These are phyloP conservation scores for Microthlaspi erraticum DNA, from an alignment of 345 rosid species.

Conservation along the genomic window DNA sequence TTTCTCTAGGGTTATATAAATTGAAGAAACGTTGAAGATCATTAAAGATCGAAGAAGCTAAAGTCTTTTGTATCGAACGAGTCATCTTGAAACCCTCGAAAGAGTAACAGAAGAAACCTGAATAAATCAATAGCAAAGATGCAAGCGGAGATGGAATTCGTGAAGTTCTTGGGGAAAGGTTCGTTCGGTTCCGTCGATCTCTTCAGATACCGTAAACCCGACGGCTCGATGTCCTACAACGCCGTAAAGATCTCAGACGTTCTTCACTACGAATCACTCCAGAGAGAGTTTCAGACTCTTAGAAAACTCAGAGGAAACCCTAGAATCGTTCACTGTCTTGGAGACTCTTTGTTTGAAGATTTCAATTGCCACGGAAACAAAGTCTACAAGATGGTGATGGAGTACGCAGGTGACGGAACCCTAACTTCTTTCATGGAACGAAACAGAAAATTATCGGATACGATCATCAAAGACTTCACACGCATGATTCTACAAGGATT, in stretches of 20 bases:
- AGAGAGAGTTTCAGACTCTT: slow-evolving; percentile 33
- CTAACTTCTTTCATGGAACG: slow-evolving; percentile 17
- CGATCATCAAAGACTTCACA: slow-evolving; percentile 29
- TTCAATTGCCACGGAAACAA: not conserved
- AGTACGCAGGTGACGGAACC: slow-evolving; percentile 32
- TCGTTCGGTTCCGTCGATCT: no score
- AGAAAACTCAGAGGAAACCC: slow-evolving; percentile 22
- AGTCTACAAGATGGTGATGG: slow-evolving; percentile 37
- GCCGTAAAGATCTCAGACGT: slow-evolving; percentile 1
- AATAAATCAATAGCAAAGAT: no score
- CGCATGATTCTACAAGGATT: slow-evolving; percentile 26
- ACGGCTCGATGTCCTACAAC: no score
- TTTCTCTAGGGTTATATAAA: slow-evolving; percentile 10
- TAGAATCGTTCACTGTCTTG: not conserved
- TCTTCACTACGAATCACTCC: slow-evolving; percentile 6
- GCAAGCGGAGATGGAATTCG: no score
- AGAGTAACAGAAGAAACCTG: no score
- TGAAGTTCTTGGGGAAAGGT: no score
- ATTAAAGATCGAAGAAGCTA: slow-evolving; percentile 7
- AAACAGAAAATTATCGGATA: not conserved
- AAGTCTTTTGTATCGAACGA: not conserved
- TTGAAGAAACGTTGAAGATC: not conserved
- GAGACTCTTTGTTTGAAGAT: not conserved
- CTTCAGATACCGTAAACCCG: no score
- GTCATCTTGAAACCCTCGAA: not conserved